phyloP scores from a whole-genome alignment of 73 alveolate genomes.

The Halteria grandinella region DNA sequence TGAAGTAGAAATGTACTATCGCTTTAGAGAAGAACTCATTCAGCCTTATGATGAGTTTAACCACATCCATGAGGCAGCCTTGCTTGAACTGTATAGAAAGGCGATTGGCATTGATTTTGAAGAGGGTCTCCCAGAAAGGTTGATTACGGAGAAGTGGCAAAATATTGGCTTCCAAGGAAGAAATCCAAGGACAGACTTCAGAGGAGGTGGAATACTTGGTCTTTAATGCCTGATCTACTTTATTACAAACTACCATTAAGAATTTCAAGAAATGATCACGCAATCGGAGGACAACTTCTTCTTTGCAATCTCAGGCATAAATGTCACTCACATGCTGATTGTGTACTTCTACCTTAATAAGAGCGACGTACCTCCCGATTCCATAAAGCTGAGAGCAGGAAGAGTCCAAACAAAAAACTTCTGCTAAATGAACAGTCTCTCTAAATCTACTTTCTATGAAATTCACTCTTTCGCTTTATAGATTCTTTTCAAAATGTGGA shows the following conservation, averaged over 20 bases:
- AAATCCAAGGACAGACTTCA: slow-evolving; percentile 58
- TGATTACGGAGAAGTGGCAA: neutral
- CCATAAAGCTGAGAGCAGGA: slow-evolving; percentile 8
- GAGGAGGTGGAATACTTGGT: slow-evolving; percentile 51
- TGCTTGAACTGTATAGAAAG: neutral
- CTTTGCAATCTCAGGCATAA: slow-evolving; percentile 37
- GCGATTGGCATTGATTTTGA: slow-evolving; percentile 7
- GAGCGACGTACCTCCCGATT: neutral
- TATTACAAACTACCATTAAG: slow-evolving; percentile 28
- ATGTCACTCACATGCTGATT: slow-evolving; percentile 39
- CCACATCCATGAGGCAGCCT: slow-evolving; percentile 20
- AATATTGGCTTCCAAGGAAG: slow-evolving; percentile 45
- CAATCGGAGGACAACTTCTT: slow-evolving; percentile 1
- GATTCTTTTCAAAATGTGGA: slow-evolving; percentile 17
- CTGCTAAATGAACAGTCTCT: neutral
- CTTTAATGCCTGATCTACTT: slow-evolving; percentile 34
- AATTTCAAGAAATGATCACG: slow-evolving; percentile 15
- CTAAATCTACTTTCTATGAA: slow-evolving; percentile 27
- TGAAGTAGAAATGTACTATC: slow-evolving; percentile 1
- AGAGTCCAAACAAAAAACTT: slow-evolving; percentile 4
- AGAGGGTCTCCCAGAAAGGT: neutral
- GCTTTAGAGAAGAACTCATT: slow-evolving; percentile 37
- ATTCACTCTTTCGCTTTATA: slow-evolving; percentile 4
- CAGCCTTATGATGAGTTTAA: slow-evolving; percentile 27
- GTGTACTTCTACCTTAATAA: slow-evolving; percentile 19